A percentile compares a stretch with the other conserved stretches of the same genome.
Evolutionary conservation across 495 filamentous ascomycete genomes (phyloP).

Genomic region (Aspergillus sclerotiicarbonarius): DNA sequence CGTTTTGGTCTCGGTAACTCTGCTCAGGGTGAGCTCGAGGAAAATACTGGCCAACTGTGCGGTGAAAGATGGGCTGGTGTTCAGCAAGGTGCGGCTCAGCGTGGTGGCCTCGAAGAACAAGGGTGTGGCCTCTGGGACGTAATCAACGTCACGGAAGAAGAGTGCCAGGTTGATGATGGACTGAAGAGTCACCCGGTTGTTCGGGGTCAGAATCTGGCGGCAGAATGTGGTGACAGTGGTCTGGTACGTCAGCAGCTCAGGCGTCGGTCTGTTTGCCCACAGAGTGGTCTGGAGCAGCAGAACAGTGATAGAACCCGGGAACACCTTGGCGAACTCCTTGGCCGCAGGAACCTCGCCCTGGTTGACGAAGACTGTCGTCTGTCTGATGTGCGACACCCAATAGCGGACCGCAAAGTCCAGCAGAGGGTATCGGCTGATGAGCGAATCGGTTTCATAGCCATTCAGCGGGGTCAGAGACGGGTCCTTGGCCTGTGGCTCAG

Average conservation of each 20-base stretch:
- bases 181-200: slow-evolving; percentile 24
- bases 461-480: slow-evolving; percentile 33
- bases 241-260: slow-evolving; percentile 28
- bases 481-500: slow-evolving; percentile 26
- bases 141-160: slow-evolving; percentile 17
- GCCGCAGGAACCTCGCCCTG: slow-evolving; percentile 27
- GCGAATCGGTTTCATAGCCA: slow-evolving; percentile 24
- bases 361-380: slow-evolving; percentile 27
- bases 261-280: slow-evolving; percentile 31
- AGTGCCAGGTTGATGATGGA: slow-evolving; percentile 20
- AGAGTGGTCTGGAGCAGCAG: slow-evolving; percentile 31
- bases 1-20: slow-evolving; percentile 30
- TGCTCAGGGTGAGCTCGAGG: slow-evolving; percentile 30
- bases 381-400: slow-evolving; percentile 33
- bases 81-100: slow-evolving; percentile 31
- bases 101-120: slow-evolving; percentile 25
- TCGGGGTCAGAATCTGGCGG: slow-evolving; percentile 28
- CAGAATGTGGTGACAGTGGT: slow-evolving; percentile 30
- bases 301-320: slow-evolving; percentile 29
- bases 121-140: slow-evolving; percentile 10
- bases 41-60: slow-evolving; percentile 34
- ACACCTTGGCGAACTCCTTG: slow-evolving; percentile 36
- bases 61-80: slow-evolving; percentile 28
- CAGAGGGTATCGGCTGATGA: slow-evolving; percentile 28
- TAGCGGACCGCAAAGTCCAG: slow-evolving; percentile 39